These are phyloP conservation scores for Lichtheimia ramosa DNA, from an alignment of 371 early-diverging fungal genomes.

Conservation along the genomic window DNA sequence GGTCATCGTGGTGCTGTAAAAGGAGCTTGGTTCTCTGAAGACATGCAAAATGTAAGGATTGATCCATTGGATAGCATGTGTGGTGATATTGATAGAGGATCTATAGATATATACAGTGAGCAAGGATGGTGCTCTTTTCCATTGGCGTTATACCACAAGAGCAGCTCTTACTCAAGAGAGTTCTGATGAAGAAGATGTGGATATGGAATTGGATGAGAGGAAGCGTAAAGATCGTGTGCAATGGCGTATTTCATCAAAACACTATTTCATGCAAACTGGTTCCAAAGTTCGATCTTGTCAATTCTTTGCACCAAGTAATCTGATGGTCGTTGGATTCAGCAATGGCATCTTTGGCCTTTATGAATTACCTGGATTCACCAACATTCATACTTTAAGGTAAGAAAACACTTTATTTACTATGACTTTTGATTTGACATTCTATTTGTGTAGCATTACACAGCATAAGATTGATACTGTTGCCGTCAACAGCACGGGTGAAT, in stretches of 20 bases:
- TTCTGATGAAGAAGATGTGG: slow-evolving; percentile 43
- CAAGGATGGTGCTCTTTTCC: slow-evolving; percentile 87
- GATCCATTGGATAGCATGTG: too few species aligned
- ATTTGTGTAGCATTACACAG: slow-evolving; percentile 83
- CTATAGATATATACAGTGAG: slow-evolving; percentile 81
- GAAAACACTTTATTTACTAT: too few species aligned
- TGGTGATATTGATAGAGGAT: neutral
- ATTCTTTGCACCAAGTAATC: slow-evolving; percentile 73
- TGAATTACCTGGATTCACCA: slow-evolving; percentile 90
- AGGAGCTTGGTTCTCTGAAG: slow-evolving; percentile 89
- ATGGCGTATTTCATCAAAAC: slow-evolving; percentile 70
- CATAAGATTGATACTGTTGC: slow-evolving; percentile 86
- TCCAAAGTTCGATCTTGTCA: slow-evolving; percentile 81
- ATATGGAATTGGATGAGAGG: slow-evolving; percentile 59
- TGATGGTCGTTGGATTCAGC: slow-evolving; percentile 88
- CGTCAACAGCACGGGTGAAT: slow-evolving; percentile 92
- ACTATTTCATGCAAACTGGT: slow-evolving; percentile 70
- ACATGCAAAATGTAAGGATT: slow-evolving; percentile 60
- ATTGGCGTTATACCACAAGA: slow-evolving; percentile 67
- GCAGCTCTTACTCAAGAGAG: slow-evolving; percentile 25
- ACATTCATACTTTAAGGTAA: slow-evolving; percentile 86
- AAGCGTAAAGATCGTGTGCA: slow-evolving; percentile 36
- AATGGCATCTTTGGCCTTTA: slow-evolving; percentile 96
- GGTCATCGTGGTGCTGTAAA: slow-evolving; percentile 88
- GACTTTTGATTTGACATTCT: too few species aligned